Percentiles rank a stretch among this genome's conserved stretches.
phyloP scores from a whole-genome alignment of 169 alveolate genomes.

The Theileria equi region DNA sequence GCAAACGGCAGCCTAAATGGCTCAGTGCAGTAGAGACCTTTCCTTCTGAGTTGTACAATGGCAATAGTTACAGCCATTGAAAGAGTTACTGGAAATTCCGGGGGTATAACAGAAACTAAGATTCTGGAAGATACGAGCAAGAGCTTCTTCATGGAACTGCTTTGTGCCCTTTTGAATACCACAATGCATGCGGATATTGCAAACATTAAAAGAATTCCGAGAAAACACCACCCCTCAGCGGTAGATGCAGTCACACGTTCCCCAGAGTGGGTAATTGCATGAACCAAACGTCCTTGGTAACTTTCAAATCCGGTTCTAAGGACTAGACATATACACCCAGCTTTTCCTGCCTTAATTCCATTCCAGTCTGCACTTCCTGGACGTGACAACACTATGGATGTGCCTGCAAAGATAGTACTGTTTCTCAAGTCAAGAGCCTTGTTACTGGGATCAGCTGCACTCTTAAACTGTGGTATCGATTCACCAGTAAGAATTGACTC shows the following conservation, averaged over 20 bases:
- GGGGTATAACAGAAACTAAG: constrained; percentile 97
- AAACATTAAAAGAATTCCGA: constrained; percentile 86
- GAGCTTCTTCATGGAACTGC: constrained; percentile 75
- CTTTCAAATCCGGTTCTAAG: constrained; percentile 85
- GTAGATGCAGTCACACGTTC: constrained; percentile 88
- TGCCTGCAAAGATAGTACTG: constrained; percentile 91
- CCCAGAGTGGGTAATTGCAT: constrained; percentile 91
- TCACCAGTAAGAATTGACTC: constrained; percentile 86
- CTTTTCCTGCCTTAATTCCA: constrained; percentile 37
- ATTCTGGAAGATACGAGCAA: constrained; percentile 92
- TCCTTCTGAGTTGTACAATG: constrained; percentile 84
- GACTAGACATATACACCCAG: constrained; percentile 70
- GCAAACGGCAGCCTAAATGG: constrained; percentile 97
- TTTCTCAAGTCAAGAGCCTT: constrained; percentile 68
- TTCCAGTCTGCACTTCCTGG: constrained; percentile 22
- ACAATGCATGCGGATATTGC: constrained; percentile 90
- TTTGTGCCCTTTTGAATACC: constrained; percentile 78
- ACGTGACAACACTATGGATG: constrained; percentile 83
- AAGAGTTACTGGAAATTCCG: constrained; percentile 97
- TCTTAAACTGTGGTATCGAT: constrained; percentile 79
- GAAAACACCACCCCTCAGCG: constrained; percentile 90
- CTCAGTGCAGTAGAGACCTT: constrained; percentile 95
- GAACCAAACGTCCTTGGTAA: constrained; percentile 93
- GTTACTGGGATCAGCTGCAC: constrained; percentile 32
- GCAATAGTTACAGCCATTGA: constrained; percentile 95